A percentile compares a stretch with the other conserved stretches of the same genome.
phyloP scores from a whole-genome alignment of 257 asterid species.

The Plantago ovata region DNA sequence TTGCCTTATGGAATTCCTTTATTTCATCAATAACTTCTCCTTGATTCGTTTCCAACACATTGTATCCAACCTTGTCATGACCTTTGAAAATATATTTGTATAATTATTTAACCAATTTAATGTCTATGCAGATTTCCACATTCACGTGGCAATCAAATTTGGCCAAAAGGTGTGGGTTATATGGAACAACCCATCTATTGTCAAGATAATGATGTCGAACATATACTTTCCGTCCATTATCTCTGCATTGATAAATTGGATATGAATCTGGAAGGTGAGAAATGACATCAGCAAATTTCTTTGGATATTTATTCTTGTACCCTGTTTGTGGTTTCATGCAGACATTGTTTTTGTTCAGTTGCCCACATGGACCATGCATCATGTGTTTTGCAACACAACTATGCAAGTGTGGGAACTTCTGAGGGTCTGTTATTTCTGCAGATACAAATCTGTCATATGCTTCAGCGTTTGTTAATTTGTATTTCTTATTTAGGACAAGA shows the following conservation, averaged over 20 bases:
- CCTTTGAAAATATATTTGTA: slow-evolving; percentile 19
- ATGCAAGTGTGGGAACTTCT: background rate
- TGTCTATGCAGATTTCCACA: background rate
- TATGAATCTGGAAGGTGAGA: background rate
- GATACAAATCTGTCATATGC: background rate
- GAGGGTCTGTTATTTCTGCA: background rate
- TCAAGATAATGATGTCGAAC: background rate
- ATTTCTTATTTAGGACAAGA: too few species aligned
- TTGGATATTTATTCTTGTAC: slow-evolving; percentile 14
- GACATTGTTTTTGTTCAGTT: background rate
- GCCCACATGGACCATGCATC: background rate
- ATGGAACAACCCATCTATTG: slow-evolving; percentile 18
- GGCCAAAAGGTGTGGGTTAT: background rate
- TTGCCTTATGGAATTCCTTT: background rate
- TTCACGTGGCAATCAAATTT: slow-evolving; percentile 11
- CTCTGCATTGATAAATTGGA: background rate
- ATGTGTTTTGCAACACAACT: background rate
- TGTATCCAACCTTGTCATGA: background rate
- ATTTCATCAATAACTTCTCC: background rate
- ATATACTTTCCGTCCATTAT: background rate
- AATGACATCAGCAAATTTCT: background rate
- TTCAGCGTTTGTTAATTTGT: background rate
- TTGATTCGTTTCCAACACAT: background rate
- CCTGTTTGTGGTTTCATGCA: background rate
- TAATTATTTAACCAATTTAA: background rate